A percentile compares a stretch with the other conserved stretches of the same genome.
phyloP scores from a whole-genome alignment of 208 protist genomes.

The Herpetomonas tarakana region DNA sequence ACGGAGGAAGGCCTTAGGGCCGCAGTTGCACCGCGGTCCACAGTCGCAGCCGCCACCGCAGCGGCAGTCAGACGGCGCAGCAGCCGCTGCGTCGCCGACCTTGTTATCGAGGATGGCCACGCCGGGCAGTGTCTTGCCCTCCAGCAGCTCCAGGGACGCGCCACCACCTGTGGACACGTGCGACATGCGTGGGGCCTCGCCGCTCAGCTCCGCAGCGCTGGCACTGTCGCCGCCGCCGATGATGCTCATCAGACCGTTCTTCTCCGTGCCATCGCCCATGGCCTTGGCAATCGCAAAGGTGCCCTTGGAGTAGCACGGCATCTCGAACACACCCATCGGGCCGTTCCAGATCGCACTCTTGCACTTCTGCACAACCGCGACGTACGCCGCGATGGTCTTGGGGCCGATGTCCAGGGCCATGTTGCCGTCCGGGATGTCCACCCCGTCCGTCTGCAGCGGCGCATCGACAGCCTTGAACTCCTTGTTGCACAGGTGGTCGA shows the following conservation, averaged over 20 bases:
- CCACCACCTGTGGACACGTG: constrained; percentile 99
- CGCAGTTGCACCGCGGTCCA: neutral
- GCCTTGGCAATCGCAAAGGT: constrained; percentile 82
- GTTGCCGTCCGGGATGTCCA: constrained; percentile 79
- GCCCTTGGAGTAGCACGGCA: constrained; percentile 93
- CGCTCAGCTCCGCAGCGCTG: constrained; percentile 89
- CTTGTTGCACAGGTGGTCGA: constrained; percentile 96
- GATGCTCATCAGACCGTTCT: constrained; percentile 78
- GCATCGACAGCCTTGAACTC: constrained; percentile 86
- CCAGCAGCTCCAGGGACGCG: constrained; percentile 98
- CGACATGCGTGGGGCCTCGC: constrained; percentile 91
- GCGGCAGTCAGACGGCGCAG: neutral
- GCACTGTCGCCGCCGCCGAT: constrained; percentile 97
- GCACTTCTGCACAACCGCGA: constrained; percentile 64
- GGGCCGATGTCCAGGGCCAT: constrained; percentile 97
- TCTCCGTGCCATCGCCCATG: constrained; percentile 66
- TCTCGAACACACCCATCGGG: constrained; percentile 98
- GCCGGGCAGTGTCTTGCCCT: constrained; percentile 95
- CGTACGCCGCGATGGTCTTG: constrained; percentile 84
- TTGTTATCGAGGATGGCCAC: constrained; percentile 82
- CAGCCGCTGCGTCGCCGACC: constrained; percentile 15
- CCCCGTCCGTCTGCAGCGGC: constrained; percentile 62
- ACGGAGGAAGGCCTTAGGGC: constrained; percentile 8
- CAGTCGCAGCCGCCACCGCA: neutral
- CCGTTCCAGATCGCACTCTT: constrained; percentile 98